Percentiles rank a stretch among this genome's conserved stretches.
These are phyloP conservation scores for Neoarthrinium moseri DNA, from an alignment of 2,329 filamentous ascomycete species.

Conservation along the genomic window DNA sequence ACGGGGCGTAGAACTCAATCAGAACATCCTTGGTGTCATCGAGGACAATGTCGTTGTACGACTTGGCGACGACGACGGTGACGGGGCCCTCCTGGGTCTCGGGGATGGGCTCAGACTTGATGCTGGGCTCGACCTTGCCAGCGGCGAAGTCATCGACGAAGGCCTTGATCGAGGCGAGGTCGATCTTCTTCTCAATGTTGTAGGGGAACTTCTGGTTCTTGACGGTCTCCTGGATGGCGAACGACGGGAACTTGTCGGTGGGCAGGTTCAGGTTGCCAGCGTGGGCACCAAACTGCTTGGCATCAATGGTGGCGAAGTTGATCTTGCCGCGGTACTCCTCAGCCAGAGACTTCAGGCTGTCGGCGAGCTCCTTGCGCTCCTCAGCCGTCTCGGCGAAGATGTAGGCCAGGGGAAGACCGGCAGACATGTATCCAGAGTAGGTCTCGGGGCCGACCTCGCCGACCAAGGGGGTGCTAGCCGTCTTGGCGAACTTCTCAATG, in stretches of 20 bases:
- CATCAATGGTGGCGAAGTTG: constrained; percentile 98
- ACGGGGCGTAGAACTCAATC: constrained; percentile 97
- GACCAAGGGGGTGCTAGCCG: constrained; percentile 81
- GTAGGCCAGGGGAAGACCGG: constrained; percentile 91
- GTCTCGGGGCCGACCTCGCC: constrained; percentile 97
- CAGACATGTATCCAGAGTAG: constrained; percentile 90
- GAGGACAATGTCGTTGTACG: constrained; percentile 87
- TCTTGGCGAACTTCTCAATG: constrained; percentile 82
- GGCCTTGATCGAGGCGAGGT: constrained; percentile 65
- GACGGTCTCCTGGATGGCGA: constrained; percentile 91
- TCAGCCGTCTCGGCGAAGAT: constrained; percentile 93
- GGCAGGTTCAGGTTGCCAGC: constrained; percentile 96
- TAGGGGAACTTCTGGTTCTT: constrained; percentile 98
- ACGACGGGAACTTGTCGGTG: constrained; percentile 91
- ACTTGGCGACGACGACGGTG: constrained; percentile 86
- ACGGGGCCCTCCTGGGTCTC: constrained; percentile 91
- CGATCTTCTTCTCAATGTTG: constrained; percentile 79
- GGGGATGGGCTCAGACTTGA: constrained; percentile 97
- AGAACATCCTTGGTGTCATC: constrained; percentile 96
- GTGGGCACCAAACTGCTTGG: constrained; percentile 90
- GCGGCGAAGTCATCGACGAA: constrained; percentile 84
- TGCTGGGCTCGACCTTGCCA: constrained; percentile 90
- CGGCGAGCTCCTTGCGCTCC: constrained; percentile 78
- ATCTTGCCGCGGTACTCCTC: constrained; percentile 90
- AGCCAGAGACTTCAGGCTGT: constrained; percentile 79